These are phyloP conservation scores for Chrysosporium keratinophilum DNA, from an alignment of 2,329 filamentous ascomycete genomes.

Conservation along the genomic window DNA sequence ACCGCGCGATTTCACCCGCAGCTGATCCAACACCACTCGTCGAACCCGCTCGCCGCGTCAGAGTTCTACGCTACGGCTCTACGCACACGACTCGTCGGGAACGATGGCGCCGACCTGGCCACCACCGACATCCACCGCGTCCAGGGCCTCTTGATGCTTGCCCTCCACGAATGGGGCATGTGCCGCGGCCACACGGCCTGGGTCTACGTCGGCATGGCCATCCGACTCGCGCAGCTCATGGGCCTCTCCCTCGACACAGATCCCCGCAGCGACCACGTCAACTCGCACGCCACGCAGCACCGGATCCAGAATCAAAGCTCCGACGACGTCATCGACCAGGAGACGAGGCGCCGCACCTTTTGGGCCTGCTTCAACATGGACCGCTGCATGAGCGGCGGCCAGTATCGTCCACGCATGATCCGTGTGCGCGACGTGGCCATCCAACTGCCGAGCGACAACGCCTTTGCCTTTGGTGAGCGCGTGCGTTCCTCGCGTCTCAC, in stretches of 20 bases:
- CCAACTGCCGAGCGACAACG: conserved; percentile 47
- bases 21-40: conserved; percentile 41
- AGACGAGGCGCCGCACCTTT: conserved; percentile 46
- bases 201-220: conserved; percentile 40
- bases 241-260: conserved; percentile 38
- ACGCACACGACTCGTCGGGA: conserved; percentile 37
- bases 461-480: conserved; percentile 46
- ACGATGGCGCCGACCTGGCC: conserved; percentile 34
- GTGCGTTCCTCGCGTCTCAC: conserved; percentile 43
- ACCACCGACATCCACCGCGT: conserved; percentile 41
- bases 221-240: conserved; percentile 38
- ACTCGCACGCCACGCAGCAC: conserved; percentile 8
- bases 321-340: conserved; percentile 44
- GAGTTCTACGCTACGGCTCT: conserved; percentile 47
- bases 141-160: conserved; percentile 48
- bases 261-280: conserved; percentile 31
- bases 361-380: conserved; percentile 51
- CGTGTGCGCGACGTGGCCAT: conserved; percentile 42
- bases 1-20: conserved; percentile 47
- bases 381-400: conserved; percentile 45
- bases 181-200: conserved; percentile 45
- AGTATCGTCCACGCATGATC: conserved; percentile 44
- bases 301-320: conserved; percentile 30
- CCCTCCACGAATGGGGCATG: conserved; percentile 49
- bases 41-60: conserved; percentile 43